These are phyloP conservation scores for Lipomyces starkeyi DNA, from an alignment of 805 yeast genomes.

Conservation along the genomic window DNA sequence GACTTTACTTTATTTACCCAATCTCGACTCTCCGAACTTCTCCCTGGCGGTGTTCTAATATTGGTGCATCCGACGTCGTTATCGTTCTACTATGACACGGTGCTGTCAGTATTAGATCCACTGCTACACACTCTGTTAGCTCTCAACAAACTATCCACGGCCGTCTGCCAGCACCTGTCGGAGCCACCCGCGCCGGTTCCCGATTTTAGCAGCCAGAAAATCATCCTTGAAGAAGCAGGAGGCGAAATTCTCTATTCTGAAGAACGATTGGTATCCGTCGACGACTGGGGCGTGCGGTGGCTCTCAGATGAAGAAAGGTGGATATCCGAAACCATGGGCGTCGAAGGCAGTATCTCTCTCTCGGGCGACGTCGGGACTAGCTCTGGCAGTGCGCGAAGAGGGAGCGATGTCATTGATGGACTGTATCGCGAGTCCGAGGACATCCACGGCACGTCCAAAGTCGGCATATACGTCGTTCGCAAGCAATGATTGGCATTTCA, in stretches of 20 bases:
- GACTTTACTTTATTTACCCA: slow-evolving; percentile 31
- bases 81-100: slow-evolving; percentile 33
- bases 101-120: slow-evolving; percentile 40
- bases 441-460: slow-evolving; percentile 4
- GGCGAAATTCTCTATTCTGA: slow-evolving; percentile 30
- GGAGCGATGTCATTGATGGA: slow-evolving; percentile 18
- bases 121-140: slow-evolving; percentile 41
- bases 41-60: slow-evolving; percentile 39
- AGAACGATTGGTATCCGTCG: slow-evolving; percentile 12
- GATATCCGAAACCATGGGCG: slow-evolving; percentile 28
- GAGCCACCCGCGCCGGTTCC: slow-evolving; percentile 35
- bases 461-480: slow-evolving; percentile 18
- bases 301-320: slow-evolving; percentile 39
- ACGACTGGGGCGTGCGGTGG: slow-evolving; percentile 40
- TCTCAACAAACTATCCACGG: slow-evolving; percentile 38
- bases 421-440: background rate
- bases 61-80: slow-evolving; percentile 39
- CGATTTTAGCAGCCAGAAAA: slow-evolving; percentile 29
- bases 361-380: background rate
- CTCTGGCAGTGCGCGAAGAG: slow-evolving; percentile 1
- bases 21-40: slow-evolving; percentile 37
- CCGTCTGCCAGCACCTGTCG: slow-evolving; percentile 39
- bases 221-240: slow-evolving; percentile 19
- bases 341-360: background rate
- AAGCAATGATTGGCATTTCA: slow-evolving; percentile 1